Percentiles rank a stretch among this genome's conserved stretches.
phyloP scores from a whole-genome alignment of 2,329 filamentous ascomycete genomes.

The Cercospora zeina region DNA sequence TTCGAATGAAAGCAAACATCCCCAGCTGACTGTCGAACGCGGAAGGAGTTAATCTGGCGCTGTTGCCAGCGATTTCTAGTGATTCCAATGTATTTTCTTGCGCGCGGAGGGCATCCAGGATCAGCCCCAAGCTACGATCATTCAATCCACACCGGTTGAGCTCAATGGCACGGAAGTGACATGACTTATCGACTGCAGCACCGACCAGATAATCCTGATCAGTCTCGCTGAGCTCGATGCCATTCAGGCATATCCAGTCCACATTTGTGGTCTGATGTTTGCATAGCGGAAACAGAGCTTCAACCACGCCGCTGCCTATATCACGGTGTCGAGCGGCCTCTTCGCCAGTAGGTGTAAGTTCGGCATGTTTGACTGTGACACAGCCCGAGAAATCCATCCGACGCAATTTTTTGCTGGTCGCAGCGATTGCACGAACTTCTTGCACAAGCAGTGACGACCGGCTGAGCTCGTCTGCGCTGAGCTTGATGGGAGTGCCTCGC shows the following conservation, averaged over 20 bases:
- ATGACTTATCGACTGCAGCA: conserved; percentile 64
- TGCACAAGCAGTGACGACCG: conserved; percentile 64
- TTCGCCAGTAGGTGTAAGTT: conserved; percentile 45
- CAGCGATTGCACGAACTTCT: conserved; percentile 65
- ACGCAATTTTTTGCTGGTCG: conserved; percentile 64
- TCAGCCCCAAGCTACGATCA: conserved; percentile 59
- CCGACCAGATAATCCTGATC: conserved; percentile 68
- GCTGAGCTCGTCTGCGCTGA: conserved; percentile 56
- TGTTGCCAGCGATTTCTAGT: conserved; percentile 66
- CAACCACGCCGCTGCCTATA: conserved; percentile 67
- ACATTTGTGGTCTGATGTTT: conserved; percentile 67
- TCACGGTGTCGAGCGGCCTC: conserved; percentile 52
- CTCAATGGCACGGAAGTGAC: conserved; percentile 67
- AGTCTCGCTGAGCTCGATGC: conserved; percentile 68
- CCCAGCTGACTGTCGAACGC: conserved; percentile 67
- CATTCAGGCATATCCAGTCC: conserved; percentile 69
- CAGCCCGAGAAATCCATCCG: conserved; percentile 66
- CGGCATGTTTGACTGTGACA: conserved; percentile 56
- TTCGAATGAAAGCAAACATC: conserved; percentile 65
- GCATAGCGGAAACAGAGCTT: conserved; percentile 68
- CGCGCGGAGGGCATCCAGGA: conserved; percentile 63
- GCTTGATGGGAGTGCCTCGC: conserved; percentile 55
- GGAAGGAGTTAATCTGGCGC: conserved; percentile 63
- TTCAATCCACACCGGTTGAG: conserved; percentile 63
- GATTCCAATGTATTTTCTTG: conserved; percentile 68